Percentiles rank a stretch among this genome's conserved stretches.
Evolutionary conservation across 129 eudicot genomes (phyloP).

Genomic region (Calendula officinalis): DNA sequence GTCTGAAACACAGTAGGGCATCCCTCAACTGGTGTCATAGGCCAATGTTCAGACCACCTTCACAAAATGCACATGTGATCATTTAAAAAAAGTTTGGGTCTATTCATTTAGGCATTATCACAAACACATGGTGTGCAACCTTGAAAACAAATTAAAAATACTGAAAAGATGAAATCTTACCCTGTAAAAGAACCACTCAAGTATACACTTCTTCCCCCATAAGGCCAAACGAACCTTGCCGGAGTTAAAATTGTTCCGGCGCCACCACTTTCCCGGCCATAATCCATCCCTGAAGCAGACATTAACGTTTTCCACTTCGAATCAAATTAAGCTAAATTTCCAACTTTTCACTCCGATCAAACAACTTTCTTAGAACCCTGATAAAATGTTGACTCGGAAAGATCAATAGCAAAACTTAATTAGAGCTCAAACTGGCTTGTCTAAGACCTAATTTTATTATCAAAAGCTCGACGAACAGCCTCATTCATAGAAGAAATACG

Average conservation of each 20-base stretch:
- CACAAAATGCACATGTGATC: constrained; percentile 11
- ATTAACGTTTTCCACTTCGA: constrained; percentile 32
- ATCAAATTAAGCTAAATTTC: constrained; percentile 18
- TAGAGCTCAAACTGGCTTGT: constrained; percentile 1
- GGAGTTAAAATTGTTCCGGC: constrained; percentile 49
- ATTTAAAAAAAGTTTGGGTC: neutral
- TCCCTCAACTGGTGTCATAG: constrained; percentile 86
- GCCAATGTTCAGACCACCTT: constrained; percentile 80
- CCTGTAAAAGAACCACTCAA: constrained; percentile 78
- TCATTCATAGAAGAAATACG: constrained; percentile 1
- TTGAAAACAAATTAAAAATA: neutral
- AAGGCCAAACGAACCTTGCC: constrained; percentile 75
- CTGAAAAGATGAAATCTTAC: constrained; percentile 33
- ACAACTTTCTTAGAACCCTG: constrained; percentile 8
- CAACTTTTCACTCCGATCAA: constrained; percentile 19
- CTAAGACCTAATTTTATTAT: neutral
- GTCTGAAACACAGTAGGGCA: constrained; percentile 78
- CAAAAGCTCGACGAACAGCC: constrained; percentile 4
- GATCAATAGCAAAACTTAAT: constrained; percentile 7
- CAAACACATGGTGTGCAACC: constrained; percentile 13
- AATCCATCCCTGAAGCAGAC: constrained; percentile 59
- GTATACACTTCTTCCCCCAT: constrained; percentile 83
- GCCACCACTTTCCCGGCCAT: constrained; percentile 43
- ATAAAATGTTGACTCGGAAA: neutral
- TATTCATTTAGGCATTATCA: constrained; percentile 7